Conservation (phyloP, 208 protist species). For the Leishmania arabica region DNA sequence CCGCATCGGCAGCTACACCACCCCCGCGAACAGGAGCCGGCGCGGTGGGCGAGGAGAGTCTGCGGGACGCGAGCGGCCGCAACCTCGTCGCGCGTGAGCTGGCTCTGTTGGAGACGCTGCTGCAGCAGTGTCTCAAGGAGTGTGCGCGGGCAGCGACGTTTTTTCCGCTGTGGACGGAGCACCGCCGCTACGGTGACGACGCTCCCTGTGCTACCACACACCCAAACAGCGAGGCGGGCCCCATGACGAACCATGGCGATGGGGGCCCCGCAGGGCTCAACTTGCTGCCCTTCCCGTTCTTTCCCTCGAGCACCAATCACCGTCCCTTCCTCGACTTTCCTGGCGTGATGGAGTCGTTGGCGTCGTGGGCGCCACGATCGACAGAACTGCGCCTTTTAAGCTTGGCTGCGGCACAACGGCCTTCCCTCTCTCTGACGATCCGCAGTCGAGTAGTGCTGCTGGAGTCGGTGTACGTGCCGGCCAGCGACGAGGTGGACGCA, state of each 20-base stretch:
- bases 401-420: slow-evolving; percentile 42
- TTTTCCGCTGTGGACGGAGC: slow-evolving; percentile 61
- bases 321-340: slow-evolving; percentile 14
- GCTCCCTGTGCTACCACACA: not conserved
- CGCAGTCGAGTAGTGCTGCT: slow-evolving; percentile 36
- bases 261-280: not conserved
- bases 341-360: slow-evolving; percentile 11
- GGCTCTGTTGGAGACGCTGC: slow-evolving; percentile 9
- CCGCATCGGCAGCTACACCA: not conserved
- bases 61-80: not conserved
- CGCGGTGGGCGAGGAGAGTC: not conserved
- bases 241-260: not conserved
- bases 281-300: not conserved
- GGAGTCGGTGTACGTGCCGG: slow-evolving; percentile 15
- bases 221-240: not conserved
- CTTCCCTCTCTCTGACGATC: slow-evolving; percentile 33
- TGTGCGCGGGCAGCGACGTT: slow-evolving; percentile 23
- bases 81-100: slow-evolving; percentile 3
- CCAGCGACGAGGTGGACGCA: not conserved
- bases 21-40: not conserved
- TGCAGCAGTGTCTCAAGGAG: slow-evolving; percentile 26
- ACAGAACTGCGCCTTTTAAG: slow-evolving; percentile 57
- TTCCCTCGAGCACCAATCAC: not conserved
- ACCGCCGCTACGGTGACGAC: not conserved
- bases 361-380: slow-evolving; percentile 21